These are phyloP conservation scores for Cardamine resedifolia DNA, from an alignment of 345 rosid genomes.

Conservation along the genomic window DNA sequence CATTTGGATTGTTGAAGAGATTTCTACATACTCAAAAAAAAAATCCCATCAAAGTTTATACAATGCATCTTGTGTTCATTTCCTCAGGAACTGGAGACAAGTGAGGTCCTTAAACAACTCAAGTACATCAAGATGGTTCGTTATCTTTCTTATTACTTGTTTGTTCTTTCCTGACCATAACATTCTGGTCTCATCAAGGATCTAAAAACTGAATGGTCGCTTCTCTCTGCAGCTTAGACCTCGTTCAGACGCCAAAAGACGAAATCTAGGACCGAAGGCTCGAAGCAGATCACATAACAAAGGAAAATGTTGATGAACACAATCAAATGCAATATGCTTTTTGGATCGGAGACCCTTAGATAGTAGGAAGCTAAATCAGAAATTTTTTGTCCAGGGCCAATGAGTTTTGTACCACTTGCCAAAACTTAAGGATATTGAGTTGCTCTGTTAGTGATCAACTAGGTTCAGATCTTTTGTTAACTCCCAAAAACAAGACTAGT, in stretches of 20 bases:
- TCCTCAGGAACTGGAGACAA: conserved; percentile 85
- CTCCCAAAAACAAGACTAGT: conserved; percentile 22
- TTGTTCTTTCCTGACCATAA: not conserved
- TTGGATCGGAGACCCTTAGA: not conserved
- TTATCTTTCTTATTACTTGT: not conserved
- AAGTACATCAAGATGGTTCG: conserved; percentile 74
- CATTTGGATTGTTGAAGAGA: not conserved
- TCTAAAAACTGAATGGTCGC: conserved; percentile 15
- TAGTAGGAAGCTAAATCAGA: not conserved
- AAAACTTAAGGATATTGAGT: not conserved
- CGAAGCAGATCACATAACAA: conserved; percentile 2
- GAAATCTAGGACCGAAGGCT: conserved; percentile 36
- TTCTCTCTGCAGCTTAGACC: conserved; percentile 58
- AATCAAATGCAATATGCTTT: not conserved
- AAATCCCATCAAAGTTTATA: not conserved
- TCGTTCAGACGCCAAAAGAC: conserved; percentile 42
- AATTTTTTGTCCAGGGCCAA: not conserved
- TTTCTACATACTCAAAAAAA: not conserved
- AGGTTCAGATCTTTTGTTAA: conserved; percentile 25
- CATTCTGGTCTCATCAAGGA: not conserved
- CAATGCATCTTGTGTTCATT: conserved; percentile 24
- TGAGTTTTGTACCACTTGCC: conserved; percentile 5
- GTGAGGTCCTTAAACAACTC: conserved; percentile 70
- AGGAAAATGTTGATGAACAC: not conserved
- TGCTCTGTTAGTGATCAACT: not conserved